Conservation (phyloP, 2,329 filamentous ascomycete species). For the Bipolaris cookei region DNA sequence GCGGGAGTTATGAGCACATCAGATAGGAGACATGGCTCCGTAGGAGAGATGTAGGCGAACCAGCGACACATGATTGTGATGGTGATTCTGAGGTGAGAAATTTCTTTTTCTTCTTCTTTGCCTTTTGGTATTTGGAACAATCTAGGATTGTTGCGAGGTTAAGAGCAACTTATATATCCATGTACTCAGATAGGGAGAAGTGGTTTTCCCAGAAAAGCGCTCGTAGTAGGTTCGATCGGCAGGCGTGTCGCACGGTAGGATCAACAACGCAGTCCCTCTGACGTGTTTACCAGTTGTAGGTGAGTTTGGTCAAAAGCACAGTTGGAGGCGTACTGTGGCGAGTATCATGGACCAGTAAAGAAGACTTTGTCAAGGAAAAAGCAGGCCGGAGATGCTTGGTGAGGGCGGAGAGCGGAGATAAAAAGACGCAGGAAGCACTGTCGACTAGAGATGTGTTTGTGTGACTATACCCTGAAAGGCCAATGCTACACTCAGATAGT, state of each 20-base stretch:
- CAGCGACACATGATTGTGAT: constrained; percentile 55
- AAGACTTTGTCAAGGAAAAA: not conserved
- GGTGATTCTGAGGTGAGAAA: not conserved
- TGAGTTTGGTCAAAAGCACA: not conserved
- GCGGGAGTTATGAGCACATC: constrained; percentile 59
- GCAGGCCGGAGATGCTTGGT: not conserved
- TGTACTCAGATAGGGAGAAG: not conserved
- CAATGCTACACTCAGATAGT: not conserved
- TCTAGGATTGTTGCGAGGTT: no score
- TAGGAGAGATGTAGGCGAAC: constrained; percentile 62
- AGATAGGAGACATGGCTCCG: constrained; percentile 61
- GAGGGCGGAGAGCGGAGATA: not conserved
- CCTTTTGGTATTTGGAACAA: not conserved
- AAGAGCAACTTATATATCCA: not conserved
- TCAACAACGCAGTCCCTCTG: not conserved
- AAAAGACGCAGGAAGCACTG: not conserved
- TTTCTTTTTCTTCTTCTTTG: not conserved
- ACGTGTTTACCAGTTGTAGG: constrained; percentile 13
- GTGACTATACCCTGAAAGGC: constrained; percentile 3
- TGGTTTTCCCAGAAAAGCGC: not conserved
- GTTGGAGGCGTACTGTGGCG: constrained; percentile 2
- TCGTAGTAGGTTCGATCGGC: not conserved
- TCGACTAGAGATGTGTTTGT: not conserved
- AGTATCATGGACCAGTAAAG: not conserved
- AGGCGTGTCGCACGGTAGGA: constrained; percentile 2